Evolutionary conservation across 208 protist species (phyloP), one percentile per base, ranked within the genome.

Genomic region (Trypanosoma scelopori): DNA sequence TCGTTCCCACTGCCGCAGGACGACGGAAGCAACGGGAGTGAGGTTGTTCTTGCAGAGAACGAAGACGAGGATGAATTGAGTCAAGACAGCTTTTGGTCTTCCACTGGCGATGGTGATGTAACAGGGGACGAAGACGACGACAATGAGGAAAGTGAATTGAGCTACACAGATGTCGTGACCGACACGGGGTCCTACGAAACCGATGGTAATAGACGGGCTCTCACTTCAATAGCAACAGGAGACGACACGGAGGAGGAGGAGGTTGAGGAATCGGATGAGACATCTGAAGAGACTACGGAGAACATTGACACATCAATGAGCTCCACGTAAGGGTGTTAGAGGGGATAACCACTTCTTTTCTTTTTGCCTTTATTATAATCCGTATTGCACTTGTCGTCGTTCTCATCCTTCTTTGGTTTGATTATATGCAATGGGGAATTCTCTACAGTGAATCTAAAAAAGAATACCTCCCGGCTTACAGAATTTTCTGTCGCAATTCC

Each of bases 1-100:
- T 76, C 76, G 28, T 95, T 95, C 72, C 73, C 85, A 12, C 68
- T 80, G 2, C 81, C 85, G 18, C 79, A 88, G 22, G 68, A 74
- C 22, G 65, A 48, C 43, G 67, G 56, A 20, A 75, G 80, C 28
- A 62, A 81, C 25, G 70, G 55, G 18, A 74, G 71, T 12, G 78
- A 75, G 37, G 65, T 35, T 25, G 52, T 78, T n/a, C 63, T 78
- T 18, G 74, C 59, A 1, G 87, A 85, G 13, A 76, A 80, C 28
- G 85, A 82, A 27, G 79, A 82, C 0, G 81, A 78, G 5, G 77
- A 76, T 48, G 71, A 57, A n/a, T 55, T 79, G 42, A 69, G 65
- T 18, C 58, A 63, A 15, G 60, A 67, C 37, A 62, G 68, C n/a
- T 67, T 53, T 42, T 74, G 59, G 68, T 67, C 59, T 43, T 64